Evolutionary conservation across 176 grass and related monocot species (phyloP).

Genomic region (Ensete glaucum): DNA sequence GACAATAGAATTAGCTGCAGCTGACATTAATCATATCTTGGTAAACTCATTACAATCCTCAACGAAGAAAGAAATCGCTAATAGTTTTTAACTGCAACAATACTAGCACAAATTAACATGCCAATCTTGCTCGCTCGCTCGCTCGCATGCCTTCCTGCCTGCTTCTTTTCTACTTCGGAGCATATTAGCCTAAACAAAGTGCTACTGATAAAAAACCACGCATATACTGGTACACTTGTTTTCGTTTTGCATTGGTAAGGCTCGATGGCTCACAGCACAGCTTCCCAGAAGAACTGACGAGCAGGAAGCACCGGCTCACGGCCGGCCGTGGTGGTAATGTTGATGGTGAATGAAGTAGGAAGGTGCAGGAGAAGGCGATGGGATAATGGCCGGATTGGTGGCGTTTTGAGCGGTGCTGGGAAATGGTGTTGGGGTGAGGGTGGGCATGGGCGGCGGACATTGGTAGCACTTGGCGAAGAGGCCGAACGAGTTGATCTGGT

Average conservation of each 20-base stretch:
- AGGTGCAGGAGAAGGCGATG: conserved; percentile 18
- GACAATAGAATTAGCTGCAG: background rate
- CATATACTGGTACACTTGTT: background rate
- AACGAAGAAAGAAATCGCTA: background rate
- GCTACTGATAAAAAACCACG: background rate
- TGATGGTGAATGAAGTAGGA: conserved; percentile 12
- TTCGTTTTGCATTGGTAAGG: background rate
- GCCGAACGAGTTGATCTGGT: conserved; percentile 84
- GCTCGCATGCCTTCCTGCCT: background rate
- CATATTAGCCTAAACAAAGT: background rate
- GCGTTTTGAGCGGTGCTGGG: conserved; percentile 20
- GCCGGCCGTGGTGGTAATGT: conserved; percentile 2
- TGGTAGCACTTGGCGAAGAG: conserved; percentile 99
- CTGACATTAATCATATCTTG: background rate
- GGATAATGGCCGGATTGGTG: conserved; percentile 1
- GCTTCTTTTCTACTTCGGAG: background rate
- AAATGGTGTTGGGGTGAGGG: conserved; percentile 22
- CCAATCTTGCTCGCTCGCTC: background rate
- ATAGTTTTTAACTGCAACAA: background rate
- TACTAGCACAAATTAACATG: background rate
- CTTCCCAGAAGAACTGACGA: background rate
- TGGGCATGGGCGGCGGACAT: conserved; percentile 38
- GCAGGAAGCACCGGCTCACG: background rate
- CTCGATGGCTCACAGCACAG: background rate
- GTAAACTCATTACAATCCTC: background rate